These are phyloP conservation scores for Stemphylium vesicarium DNA, from an alignment of 2,329 filamentous ascomycete genomes.

Conservation along the genomic window DNA sequence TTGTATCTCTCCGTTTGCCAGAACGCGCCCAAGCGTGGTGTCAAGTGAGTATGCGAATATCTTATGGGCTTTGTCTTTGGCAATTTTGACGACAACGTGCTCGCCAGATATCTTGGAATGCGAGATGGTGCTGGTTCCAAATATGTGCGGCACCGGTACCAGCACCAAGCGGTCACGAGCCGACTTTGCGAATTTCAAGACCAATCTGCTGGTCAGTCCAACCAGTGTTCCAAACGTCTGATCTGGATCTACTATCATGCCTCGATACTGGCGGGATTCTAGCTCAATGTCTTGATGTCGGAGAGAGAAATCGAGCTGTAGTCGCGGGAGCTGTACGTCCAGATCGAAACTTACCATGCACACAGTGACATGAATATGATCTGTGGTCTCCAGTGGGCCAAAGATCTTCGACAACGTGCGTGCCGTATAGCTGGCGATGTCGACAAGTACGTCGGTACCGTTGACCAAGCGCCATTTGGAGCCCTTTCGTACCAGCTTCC, in stretches of 20 bases:
- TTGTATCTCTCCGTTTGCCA: conserved; percentile 58
- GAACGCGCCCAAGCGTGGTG: conserved; percentile 55
- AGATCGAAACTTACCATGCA: conserved; percentile 3
- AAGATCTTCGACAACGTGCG: conserved; percentile 16
- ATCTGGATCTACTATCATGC: conserved; percentile 32
- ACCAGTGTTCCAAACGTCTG: conserved; percentile 32
- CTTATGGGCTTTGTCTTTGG: conserved; percentile 17
- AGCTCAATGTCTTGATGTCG: conserved; percentile 4
- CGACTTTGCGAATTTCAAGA: conserved; percentile 18
- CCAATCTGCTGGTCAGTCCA: conserved; percentile 34
- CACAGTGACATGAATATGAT: conserved; percentile 26
- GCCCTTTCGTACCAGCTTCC: conserved; percentile 20
- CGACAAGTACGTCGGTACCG: conserved; percentile 3
- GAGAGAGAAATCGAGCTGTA: conserved; percentile 23
- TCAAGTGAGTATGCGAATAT: conserved; percentile 60
- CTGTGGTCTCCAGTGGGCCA: conserved; percentile 19
- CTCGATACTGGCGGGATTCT: conserved; percentile 33
- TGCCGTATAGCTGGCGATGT: conserved; percentile 12
- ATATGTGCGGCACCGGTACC: conserved; percentile 33
- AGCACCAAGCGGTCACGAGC: conserved; percentile 44
- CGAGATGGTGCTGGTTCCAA: conserved; percentile 5
- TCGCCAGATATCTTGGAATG: conserved; percentile 9
- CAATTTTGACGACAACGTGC: conserved; percentile 21
- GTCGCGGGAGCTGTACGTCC: conserved; percentile 22
- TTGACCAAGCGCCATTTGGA: conserved; percentile 26